Conservation (phyloP, 805 yeast species). For the Yarrowia yakushimensis region DNA sequence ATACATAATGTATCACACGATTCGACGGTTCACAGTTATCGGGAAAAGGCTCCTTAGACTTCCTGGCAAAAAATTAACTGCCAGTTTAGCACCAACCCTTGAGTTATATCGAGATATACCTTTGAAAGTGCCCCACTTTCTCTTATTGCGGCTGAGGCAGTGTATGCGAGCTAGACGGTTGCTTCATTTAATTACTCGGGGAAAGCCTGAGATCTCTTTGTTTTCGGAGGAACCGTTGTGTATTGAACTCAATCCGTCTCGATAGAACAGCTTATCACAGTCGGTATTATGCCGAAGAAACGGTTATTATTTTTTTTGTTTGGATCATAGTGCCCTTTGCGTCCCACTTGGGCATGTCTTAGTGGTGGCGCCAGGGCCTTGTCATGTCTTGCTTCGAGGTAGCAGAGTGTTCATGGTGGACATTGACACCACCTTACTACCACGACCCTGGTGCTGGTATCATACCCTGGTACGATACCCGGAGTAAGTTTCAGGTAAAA, state of each 20-base stretch:
- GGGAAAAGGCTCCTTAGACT: not conserved
- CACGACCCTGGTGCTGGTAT: not conserved
- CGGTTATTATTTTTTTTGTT: too few relatives aligned
- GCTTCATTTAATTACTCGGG: not conserved
- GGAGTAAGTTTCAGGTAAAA: not conserved
- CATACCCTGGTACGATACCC: too few relatives aligned
- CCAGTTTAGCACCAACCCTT: conserved; percentile 2
- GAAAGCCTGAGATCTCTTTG: not conserved
- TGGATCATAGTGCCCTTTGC: too few relatives aligned
- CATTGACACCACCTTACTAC: not conserved
- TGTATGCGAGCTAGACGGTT: not conserved
- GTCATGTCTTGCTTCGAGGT: not conserved
- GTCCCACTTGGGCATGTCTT: not conserved
- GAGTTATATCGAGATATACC: not conserved
- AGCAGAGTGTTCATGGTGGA: not conserved
- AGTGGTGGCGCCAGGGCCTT: not conserved
- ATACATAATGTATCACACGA: not conserved
- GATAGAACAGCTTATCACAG: not conserved
- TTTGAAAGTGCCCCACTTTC: not conserved
- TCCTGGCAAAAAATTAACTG: not conserved
- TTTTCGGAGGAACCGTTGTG: not conserved
- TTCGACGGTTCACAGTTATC: not conserved
- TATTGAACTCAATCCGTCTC: not conserved
- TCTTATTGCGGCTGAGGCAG: not conserved
- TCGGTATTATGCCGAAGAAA: too few relatives aligned